Base-by-base conservation (phyloP, 148 eudicot genomes). In the Arbutus unedo region DNA sequence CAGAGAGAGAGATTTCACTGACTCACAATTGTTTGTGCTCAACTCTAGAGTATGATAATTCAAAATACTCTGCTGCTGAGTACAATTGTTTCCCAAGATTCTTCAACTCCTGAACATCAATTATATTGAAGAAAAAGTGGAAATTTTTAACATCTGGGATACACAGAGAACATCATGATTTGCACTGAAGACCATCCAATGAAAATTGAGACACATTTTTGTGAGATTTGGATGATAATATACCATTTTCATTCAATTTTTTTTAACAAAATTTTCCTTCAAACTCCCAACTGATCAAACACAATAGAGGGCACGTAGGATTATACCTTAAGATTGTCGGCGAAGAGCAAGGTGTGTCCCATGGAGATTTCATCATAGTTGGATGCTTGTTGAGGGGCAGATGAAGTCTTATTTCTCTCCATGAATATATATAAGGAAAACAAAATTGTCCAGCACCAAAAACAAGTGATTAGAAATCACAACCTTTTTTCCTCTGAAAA, bases 11-110 rank as follows among this genome's bases (percentile, higher is more conserved):
- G 4, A 0, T 5, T 57, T 9, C 16, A 5, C 57, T 47, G 5
- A 78, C 92, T 84, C 74, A 90, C 92, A 85, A 66, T 82, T 85
- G 89, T 73, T 86, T 81, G 78, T 86, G 88, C 21, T 79, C 74
- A 73, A 84, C 83, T 85, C 57, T 83, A 60, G 68, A 57, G 41
- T 88, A 90, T 45, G 89, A 79, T 13, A 59, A 74, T 79, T 90
- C 92, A 71, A 88, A 90, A 57, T 81, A 82, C 81, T 90, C 92
- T 79, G 92, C 92, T 38, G 92, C 90, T 8, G 91, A 84, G 79
- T 90, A 88, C 70, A 90, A 83, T 50, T 90, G 90, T 21, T 78
- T 64, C 60, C 88, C 81, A 49, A 90, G 55, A 79, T 81, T 88
- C 81, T 82, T 90, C 90, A 90, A 86, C 64, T 90, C 91, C 91